phyloP scores from a whole-genome alignment of 2,329 filamentous ascomycete species.

The Colletotrichum liriopes region DNA sequence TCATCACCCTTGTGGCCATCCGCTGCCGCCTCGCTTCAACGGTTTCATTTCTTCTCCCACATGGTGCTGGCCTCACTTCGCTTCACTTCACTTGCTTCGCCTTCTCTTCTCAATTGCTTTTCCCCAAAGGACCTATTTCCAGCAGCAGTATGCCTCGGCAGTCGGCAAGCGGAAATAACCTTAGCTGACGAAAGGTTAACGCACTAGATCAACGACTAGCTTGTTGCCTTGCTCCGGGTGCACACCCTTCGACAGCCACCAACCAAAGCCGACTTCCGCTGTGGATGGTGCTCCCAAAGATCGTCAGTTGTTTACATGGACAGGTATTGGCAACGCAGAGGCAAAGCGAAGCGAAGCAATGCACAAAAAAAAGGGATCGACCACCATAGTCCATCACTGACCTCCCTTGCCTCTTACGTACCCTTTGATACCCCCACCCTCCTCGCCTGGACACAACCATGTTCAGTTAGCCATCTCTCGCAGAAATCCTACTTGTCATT shows the following conservation, averaged over 20 bases:
- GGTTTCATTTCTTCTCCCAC: constrained; percentile 3
- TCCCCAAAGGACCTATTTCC: constrained; percentile 14
- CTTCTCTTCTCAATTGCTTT: constrained; percentile 14
- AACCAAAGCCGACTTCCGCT: not conserved
- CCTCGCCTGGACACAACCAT: constrained; percentile 8
- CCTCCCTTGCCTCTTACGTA: constrained; percentile 8
- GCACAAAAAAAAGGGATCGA: constrained; percentile 3
- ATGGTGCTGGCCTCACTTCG: constrained; percentile 21
- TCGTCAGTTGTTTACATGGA: not conserved
- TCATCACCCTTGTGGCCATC: constrained; percentile 2
- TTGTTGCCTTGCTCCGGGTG: not conserved
- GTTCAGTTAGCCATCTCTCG: constrained; percentile 19
- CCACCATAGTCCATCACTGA: constrained; percentile 18
- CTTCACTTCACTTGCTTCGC: not conserved
- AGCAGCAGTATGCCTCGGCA: constrained; percentile 24
- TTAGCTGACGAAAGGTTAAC: constrained; percentile 32
- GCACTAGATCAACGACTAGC: constrained; percentile 23
- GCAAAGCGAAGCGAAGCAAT: not conserved
- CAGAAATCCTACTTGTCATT: not conserved
- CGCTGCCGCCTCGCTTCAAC: constrained; percentile 11
- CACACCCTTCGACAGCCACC: constrained; percentile 10
- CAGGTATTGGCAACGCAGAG: not conserved
- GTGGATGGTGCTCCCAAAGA: not conserved
- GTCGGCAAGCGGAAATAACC: constrained; percentile 35
- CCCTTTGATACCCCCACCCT: constrained; percentile 23